Base-by-base conservation (phyloP, 1,284 basidiomycete species). In the Fomes fomentarius region DNA sequence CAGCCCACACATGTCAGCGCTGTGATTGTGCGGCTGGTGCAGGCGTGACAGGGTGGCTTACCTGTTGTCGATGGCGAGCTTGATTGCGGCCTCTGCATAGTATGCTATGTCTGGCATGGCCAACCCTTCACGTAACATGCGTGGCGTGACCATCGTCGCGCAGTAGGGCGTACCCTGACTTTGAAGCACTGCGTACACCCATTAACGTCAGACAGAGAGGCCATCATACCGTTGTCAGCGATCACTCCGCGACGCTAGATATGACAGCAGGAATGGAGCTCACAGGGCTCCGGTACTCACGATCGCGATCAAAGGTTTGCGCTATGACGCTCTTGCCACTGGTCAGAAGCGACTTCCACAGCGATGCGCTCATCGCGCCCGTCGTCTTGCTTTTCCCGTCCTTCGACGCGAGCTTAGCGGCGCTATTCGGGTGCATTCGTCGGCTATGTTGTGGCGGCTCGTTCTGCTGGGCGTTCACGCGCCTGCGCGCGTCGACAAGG, bases 61-160 rank as follows among this genome's bases (percentile, higher is more conserved):
- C 62, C 56, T 51, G 21, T 48, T 45, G 11, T 57, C 56, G 22
- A 63, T 52, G 25, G 63, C 58, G n/a, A 22, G 44, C 50, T 60
- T 52, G 21, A 57, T 54, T 12, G 50, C 62, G 30, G 56, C 50
- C 60, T 57, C 61, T 15, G 64, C 64, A 41, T 65, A 57, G 54
- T 61, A 65, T 21, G 51, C 52, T 28, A 50, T 49, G 31, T 63
- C 62, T 26, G 49, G 41, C 22, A 26, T 47, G 46, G 53, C 30
- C 49, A 63, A 37, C 15, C 61, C 61, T 40, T 57, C 39, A 8
- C 37, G 44, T 38, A 62, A 52, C 52, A 54, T 53, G 30, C 22
- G 25, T 34, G 63, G 58, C 39, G 63, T 63, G 31, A 67, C 43
- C 58, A 62, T 59, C 12, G 58, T 64, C 31, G 53, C 60, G 41